A percentile compares a stretch with the other conserved stretches of the same genome.
These are phyloP conservation scores for Cornus suecica DNA, from an alignment of 148 eudicot species.

Conservation along the genomic window DNA sequence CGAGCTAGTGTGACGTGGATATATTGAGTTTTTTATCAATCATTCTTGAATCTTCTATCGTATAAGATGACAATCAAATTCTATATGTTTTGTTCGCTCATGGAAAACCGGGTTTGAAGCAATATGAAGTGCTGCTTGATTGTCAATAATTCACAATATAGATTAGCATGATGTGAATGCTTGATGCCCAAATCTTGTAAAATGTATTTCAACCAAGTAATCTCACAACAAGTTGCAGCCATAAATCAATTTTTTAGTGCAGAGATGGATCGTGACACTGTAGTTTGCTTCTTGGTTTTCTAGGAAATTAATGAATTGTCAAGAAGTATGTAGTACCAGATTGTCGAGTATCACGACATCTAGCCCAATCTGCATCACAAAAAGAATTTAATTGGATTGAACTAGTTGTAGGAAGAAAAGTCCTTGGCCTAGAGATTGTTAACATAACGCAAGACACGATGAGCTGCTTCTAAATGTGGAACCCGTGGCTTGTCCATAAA, in stretches of 20 bases:
- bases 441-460: no score
- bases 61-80: conserved; percentile 1
- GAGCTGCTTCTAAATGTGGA: no score
- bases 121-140: background rate
- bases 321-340: background rate
- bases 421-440: background rate
- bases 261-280: background rate
- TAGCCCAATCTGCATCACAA: background rate
- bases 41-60: no score
- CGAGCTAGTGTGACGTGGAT: no score
- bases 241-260: background rate
- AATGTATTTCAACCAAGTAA: background rate
- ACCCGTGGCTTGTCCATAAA: no score
- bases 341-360: background rate
- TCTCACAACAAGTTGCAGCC: background rate
- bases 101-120: background rate
- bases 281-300: background rate
- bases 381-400: background rate
- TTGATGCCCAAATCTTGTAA: background rate
- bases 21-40: no score
- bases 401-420: background rate
- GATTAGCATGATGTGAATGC: background rate
- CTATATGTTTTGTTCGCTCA: background rate
- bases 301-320: background rate
- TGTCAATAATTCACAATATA: background rate